Base-by-base conservation (phyloP, 31 red algal genomes). In the Endocladia muricata region DNA sequence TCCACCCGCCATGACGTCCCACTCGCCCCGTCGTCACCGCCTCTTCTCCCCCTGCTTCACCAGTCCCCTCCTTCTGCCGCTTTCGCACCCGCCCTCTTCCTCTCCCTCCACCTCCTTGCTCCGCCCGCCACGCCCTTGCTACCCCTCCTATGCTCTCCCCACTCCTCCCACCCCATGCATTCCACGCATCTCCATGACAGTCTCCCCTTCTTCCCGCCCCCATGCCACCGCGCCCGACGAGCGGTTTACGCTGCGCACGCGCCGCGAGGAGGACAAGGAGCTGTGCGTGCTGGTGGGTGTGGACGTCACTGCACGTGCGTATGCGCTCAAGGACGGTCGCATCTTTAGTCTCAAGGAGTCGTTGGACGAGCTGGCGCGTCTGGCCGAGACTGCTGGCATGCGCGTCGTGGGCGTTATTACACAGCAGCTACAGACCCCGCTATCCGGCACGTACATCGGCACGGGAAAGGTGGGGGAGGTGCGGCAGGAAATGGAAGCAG, bases 381-480 rank as follows among this genome's bases (percentile, higher is more conserved):
- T 95, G 19, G 83, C 75, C 26, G 54, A 68, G 6, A 95, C 92
- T 23, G 92, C 87, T 4, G 92, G 92, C 31, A 81, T 95, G 86
- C 34, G 61, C 35, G 86, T 95, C 3, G 71, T 91, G 17, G 92
- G 81, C 69, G 43, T 75, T 0, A 80, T 78, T 6, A 74, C 57
- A n/a, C 80, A 91, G 74, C 22, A 34, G 2, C 56, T 95, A 8
- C 19, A 52, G 22, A n/a, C 35, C 25, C 81, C 81, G 0, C 43
- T 82, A n/a, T 73, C 67, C 7, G 67, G 61, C 34, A 92, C 92
- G 37, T 85, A 84, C 57, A 86, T 95, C 44, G 92, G 92, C 6
- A 72, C 68, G 15, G 87, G 92, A 35, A 95, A 91, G 44, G 92
- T 95, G 21, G 30, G 6, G 29, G 86, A 91, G 32, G 76, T 95